phyloP scores from a whole-genome alignment of 106 monocot species.

The Ottelia alismoides region DNA sequence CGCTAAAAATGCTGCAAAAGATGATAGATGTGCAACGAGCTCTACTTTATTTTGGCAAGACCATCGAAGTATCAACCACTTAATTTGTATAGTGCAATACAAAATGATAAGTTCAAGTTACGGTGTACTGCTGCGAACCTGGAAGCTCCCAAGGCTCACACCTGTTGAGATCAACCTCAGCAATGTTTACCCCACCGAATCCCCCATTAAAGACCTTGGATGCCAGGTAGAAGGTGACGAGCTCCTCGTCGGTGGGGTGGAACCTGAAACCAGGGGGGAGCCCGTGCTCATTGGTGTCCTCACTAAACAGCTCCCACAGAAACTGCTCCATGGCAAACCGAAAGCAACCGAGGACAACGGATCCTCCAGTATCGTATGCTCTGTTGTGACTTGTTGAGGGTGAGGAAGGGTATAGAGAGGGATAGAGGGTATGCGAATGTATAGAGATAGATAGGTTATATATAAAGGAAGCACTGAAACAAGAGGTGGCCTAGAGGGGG shows the following conservation, averaged over 20 bases:
- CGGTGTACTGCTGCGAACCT: slow-evolving; percentile 18
- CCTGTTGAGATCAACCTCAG: slow-evolving; percentile 83
- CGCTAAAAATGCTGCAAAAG: neutral
- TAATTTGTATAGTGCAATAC: neutral
- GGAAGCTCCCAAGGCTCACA: slow-evolving; percentile 98
- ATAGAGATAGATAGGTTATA: no score
- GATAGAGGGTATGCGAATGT: neutral
- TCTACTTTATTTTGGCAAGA: neutral
- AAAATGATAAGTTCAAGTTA: neutral
- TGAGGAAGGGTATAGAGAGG: neutral
- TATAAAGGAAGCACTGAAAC: slow-evolving; percentile 1
- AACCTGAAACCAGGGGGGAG: slow-evolving; percentile 83
- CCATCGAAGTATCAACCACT: neutral
- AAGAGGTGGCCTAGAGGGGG: neutral
- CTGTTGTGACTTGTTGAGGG: no score
- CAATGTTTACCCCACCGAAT: slow-evolving; percentile 45
- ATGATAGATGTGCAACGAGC: neutral
- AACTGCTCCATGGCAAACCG: slow-evolving; percentile 23
- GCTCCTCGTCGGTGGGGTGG: slow-evolving; percentile 87
- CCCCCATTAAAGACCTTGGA: slow-evolving; percentile 89
- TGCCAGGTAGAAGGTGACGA: slow-evolving; percentile 72
- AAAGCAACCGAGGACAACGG: neutral
- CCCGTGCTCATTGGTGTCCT: slow-evolving; percentile 36
- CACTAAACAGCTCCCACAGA: slow-evolving; percentile 34
- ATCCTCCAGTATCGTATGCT: no score